Percentiles rank a stretch among this genome's conserved stretches.
phyloP scores from a whole-genome alignment of 768 basidiomycete genomes.

The Lentinus brumalis region DNA sequence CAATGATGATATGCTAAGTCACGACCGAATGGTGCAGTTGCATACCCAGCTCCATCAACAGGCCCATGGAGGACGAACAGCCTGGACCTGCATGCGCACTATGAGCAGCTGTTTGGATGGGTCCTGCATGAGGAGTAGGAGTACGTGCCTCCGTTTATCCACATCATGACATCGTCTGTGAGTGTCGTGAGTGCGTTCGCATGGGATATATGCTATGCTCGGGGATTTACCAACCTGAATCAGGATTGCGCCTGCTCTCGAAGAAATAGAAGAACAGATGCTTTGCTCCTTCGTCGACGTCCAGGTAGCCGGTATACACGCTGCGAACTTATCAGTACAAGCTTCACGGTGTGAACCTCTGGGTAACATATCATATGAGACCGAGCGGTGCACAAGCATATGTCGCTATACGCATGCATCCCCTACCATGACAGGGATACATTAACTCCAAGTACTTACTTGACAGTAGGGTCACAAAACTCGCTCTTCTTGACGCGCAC shows the following conservation, averaged over 20 bases:
- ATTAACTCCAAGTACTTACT: slow-evolving; percentile 32
- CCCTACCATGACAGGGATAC: no score
- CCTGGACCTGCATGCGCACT: slow-evolving; percentile 49
- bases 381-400: no score
- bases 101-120: neutral
- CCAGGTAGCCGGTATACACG: slow-evolving; percentile 50
- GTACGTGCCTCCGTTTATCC: slow-evolving; percentile 61
- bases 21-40: slow-evolving; percentile 27
- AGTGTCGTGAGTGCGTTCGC: neutral
- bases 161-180: slow-evolving; percentile 67
- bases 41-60: slow-evolving; percentile 61
- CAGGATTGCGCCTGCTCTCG: slow-evolving; percentile 51
- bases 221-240: slow-evolving; percentile 30
- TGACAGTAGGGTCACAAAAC: slow-evolving; percentile 68
- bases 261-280: slow-evolving; percentile 65
- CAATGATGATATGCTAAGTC: neutral
- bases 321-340: slow-evolving; percentile 22
- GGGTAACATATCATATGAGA: no score
- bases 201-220: neutral
- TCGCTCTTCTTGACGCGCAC: slow-evolving; percentile 61
- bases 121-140: neutral
- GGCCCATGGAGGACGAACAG: slow-evolving; percentile 53
- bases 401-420: no score
- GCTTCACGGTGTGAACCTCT: neutral
- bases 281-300: slow-evolving; percentile 50